Evolutionary conservation across 805 yeast species (phyloP), one percentile per base, ranked within the genome.

Genomic region (Ogataea minuta): DNA sequence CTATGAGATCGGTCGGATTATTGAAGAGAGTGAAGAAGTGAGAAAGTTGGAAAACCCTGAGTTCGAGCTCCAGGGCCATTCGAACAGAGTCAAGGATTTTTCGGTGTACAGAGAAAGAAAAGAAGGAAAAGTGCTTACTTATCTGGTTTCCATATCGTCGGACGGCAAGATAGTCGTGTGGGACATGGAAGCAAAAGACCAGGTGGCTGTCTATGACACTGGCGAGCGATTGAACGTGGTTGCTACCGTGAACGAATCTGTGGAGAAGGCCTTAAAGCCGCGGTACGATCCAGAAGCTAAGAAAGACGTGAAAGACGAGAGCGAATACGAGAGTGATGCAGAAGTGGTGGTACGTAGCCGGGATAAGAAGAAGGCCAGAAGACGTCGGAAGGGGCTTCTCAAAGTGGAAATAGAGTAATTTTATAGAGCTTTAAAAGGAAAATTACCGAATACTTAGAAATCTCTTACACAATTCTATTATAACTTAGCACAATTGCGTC

Each of bases 141-240:
- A 73, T 55, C 62, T 93, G 54, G 74, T 86, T 0, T 83, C 95
- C 2, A 86, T 89, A 9, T 86, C 96, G 0, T 86, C 97, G 0
- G 98, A 91, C 62, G 98, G 98, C 17, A 84, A 77, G 54, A 82
- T 91, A 36, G 95, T 93, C 6, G 84, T 91, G 3, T 91, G 97
- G 96, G 84, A 90, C 57, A 65, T 82, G 57, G 58, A 64, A 1
- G 54, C 67, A 2, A 72, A 74, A 52, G 95, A 86, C 53, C 95
- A 89, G 60, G 74, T 89, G 16, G 97, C 96, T 0, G 93, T 88
- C 3, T 91, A 89, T 59, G 87, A 82, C 48, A 76, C 91, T 14
- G 95, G 95, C 9, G 98, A 93, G 64, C 74, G 99, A 55, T 72
- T 93, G 46, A 91, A 87, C 60, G 91, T 96, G 65, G 80, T 89